These are phyloP conservation scores for Marasmius oreades DNA, from an alignment of 1,284 basidiomycete species.

Conservation along the genomic window DNA sequence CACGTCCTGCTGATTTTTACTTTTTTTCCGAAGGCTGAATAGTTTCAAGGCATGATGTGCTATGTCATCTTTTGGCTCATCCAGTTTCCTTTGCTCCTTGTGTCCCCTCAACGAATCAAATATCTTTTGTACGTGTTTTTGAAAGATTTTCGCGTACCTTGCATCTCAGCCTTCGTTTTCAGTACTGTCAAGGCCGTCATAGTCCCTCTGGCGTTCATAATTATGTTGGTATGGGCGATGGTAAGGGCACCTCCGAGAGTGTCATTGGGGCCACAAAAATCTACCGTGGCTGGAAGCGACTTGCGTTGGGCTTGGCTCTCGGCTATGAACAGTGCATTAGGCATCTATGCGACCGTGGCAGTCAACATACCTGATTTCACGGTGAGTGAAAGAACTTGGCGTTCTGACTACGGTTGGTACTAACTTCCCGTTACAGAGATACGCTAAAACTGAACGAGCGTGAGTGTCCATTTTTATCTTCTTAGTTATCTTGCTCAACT, in stretches of 20 bases:
- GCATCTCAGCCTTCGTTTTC: neutral
- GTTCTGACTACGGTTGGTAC: neutral
- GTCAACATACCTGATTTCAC: slow-evolving; percentile 79
- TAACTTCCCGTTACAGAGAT: slow-evolving; percentile 36
- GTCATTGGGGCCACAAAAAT: slow-evolving; percentile 45
- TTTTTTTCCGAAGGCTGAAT: neutral
- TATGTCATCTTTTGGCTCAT: slow-evolving; percentile 80
- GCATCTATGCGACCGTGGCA: slow-evolving; percentile 59
- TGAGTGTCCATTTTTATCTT: slow-evolving; percentile 25
- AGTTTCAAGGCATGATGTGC: slow-evolving; percentile 55
- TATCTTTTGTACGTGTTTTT: slow-evolving; percentile 69
- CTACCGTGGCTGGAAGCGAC: slow-evolving; percentile 43
- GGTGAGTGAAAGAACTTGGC: slow-evolving; percentile 28
- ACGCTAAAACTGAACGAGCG: slow-evolving; percentile 59
- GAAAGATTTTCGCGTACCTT: neutral
- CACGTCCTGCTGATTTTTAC: slow-evolving; percentile 20
- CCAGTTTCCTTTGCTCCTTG: slow-evolving; percentile 70
- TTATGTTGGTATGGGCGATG: slow-evolving; percentile 74
- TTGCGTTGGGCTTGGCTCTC: slow-evolving; percentile 73
- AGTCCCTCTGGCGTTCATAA: slow-evolving; percentile 65
- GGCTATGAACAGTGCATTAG: slow-evolving; percentile 66
- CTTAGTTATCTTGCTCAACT: slow-evolving; percentile 6
- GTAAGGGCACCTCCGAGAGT: slow-evolving; percentile 55
- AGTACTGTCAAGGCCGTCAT: slow-evolving; percentile 58
- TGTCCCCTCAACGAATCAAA: slow-evolving; percentile 73